Conservation (phyloP, 345 rosid genomes). For the Eucalyptus microcorys region DNA sequence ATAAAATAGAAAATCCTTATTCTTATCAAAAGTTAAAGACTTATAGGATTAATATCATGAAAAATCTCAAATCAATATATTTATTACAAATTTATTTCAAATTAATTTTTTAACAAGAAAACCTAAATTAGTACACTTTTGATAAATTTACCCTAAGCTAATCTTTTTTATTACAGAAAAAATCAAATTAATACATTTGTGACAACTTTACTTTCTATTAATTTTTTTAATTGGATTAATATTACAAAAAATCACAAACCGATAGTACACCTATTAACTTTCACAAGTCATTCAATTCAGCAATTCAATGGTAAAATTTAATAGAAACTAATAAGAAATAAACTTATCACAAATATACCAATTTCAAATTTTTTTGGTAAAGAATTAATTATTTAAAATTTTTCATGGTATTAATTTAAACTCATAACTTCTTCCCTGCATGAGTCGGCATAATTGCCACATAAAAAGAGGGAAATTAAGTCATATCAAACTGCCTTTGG, state of each 20-base stretch:
- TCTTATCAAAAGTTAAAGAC: too few relatives aligned
- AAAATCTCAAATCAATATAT: neutral
- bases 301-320: neutral
- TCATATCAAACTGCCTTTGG: neutral
- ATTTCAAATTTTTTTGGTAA: too few relatives aligned
- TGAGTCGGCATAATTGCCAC: neutral
- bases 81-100: neutral
- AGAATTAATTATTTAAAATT: neutral
- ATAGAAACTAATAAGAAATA: too few relatives aligned
- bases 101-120: too few relatives aligned
- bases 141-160: too few relatives aligned
- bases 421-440: neutral
- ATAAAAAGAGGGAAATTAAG: neutral
- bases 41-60: neutral
- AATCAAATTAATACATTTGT: too few relatives aligned
- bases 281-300: fast-evolving
- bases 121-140: fast-evolving
- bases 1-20: neutral
- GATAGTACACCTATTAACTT: neutral
- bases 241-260: too few relatives aligned
- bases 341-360: fast-evolving
- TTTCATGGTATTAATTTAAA: neutral
- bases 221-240: too few relatives aligned
- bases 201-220: neutral
- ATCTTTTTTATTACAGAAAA: too few relatives aligned